Evolutionary conservation across 1,284 basidiomycete genomes (phyloP).

Genomic region (Ganoderma multipileum): DNA sequence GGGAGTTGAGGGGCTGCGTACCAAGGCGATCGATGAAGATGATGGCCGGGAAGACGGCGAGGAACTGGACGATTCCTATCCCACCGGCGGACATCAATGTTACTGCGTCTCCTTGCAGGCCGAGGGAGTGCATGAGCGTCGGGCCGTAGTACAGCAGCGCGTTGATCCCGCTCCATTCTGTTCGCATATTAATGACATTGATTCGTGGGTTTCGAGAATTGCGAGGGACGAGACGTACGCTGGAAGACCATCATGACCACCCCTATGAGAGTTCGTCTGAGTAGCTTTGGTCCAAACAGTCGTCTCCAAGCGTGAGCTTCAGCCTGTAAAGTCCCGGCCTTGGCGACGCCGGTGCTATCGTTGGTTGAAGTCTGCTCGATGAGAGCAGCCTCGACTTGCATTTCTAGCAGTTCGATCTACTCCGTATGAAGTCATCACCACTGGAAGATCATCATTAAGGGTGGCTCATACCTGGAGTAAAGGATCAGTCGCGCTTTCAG

Average conservation of each 20-base stretch:
- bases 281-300: conserved; percentile 60
- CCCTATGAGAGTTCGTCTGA: conserved; percentile 69
- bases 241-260: conserved; percentile 82
- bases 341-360: not conserved
- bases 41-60: conserved; percentile 79
- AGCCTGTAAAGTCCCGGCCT: conserved; percentile 37
- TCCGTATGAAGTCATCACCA: not conserved
- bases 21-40: conserved; percentile 77
- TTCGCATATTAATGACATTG: not conserved
- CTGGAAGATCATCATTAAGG: not conserved
- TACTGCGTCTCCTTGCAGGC: conserved; percentile 58
- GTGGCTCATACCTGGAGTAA: conserved; percentile 56
- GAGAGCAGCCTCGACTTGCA: conserved; percentile 67
- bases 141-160: conserved; percentile 85
- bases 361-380: conserved; percentile 44
- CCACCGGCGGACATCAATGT: conserved; percentile 77
- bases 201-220: conserved; percentile 6
- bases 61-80: conserved; percentile 79
- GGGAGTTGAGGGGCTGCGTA: conserved; percentile 39
- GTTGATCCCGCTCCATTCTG: conserved; percentile 87
- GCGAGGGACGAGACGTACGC: conserved; percentile 52
- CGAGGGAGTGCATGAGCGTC: conserved; percentile 68
- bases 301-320: conserved; percentile 61
- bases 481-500: conserved; percentile 52
- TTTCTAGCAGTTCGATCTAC: conserved; percentile 76